phyloP scores from a whole-genome alignment of 176 grass and related monocot genomes.

The Rhipidocladum racemiflorum region DNA sequence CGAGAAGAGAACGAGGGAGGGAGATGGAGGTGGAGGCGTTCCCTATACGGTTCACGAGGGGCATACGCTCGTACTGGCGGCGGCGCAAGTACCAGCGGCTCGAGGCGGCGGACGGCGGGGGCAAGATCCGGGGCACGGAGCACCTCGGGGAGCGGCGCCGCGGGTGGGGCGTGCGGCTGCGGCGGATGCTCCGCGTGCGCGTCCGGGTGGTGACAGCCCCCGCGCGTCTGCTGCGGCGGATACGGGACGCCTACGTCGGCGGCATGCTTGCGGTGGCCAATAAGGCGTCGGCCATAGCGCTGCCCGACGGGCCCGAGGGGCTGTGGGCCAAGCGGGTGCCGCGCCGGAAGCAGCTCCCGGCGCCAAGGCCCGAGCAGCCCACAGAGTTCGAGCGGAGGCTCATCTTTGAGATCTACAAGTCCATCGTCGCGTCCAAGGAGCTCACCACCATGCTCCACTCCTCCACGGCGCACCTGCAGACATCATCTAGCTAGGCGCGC shows the following conservation, averaged over 20 bases:
- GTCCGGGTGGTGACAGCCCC: slow-evolving; percentile 33
- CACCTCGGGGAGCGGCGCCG: slow-evolving; percentile 37
- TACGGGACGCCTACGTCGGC: slow-evolving; percentile 71
- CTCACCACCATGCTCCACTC: slow-evolving; percentile 49
- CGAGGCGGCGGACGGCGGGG: neutral
- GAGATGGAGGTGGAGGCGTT: slow-evolving; percentile 52
- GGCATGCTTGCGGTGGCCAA: slow-evolving; percentile 57
- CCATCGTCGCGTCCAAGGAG: slow-evolving; percentile 67
- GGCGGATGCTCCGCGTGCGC: slow-evolving; percentile 35
- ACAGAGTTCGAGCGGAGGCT: slow-evolving; percentile 55
- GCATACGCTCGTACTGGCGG: slow-evolving; percentile 62
- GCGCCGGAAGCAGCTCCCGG: slow-evolving; percentile 10
- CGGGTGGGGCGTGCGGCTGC: slow-evolving; percentile 17
- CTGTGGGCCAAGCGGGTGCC: slow-evolving; percentile 49
- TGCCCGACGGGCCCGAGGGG: slow-evolving; percentile 30
- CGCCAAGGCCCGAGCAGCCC: neutral
- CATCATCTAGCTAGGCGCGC: neutral
- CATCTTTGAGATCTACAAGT: slow-evolving; percentile 80
- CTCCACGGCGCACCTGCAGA: slow-evolving; percentile 24
- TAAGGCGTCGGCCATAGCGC: slow-evolving; percentile 34
- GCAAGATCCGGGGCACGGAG: neutral
- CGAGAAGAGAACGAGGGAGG: neutral
- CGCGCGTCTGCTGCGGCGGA: slow-evolving; percentile 31
- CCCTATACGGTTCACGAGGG: slow-evolving; percentile 63
- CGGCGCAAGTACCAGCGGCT: slow-evolving; percentile 67